These are phyloP conservation scores for Aegilops sharonensis DNA, from an alignment of 176 grass and related monocot genomes.

Conservation along the genomic window DNA sequence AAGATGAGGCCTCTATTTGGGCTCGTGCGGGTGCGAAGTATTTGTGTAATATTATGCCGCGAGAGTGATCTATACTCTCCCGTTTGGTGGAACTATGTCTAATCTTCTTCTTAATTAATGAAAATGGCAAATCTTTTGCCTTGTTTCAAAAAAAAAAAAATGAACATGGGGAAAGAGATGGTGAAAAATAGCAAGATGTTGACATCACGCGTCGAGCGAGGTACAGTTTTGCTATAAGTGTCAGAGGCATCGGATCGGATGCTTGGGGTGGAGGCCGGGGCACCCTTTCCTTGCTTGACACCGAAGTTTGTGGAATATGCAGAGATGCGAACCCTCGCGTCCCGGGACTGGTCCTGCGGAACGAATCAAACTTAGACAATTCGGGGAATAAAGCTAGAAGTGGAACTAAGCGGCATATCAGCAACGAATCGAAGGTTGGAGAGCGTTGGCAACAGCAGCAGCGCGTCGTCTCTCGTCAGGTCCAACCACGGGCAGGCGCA, in stretches of 20 bases:
- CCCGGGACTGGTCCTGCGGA: conserved; percentile 15
- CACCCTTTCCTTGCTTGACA: conserved; percentile 40
- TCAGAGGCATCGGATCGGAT: conserved; percentile 42
- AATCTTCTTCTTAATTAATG: no score
- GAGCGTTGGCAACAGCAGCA: not conserved
- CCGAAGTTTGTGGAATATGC: conserved; percentile 26
- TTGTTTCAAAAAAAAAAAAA: not conserved
- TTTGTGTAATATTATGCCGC: no score
- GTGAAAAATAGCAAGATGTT: not conserved
- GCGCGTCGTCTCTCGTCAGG: not conserved
- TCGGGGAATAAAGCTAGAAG: conserved; percentile 25
- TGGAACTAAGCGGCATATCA: not conserved
- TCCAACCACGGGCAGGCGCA: not conserved
- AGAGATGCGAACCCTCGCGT: conserved; percentile 25
- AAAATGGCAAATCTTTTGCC: no score
- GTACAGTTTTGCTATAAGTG: conserved; percentile 26
- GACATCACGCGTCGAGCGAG: not conserved
- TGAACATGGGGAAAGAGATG: not conserved
- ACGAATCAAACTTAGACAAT: not conserved
- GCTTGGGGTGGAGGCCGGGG: conserved; percentile 35
- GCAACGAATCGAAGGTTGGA: conserved; percentile 6
- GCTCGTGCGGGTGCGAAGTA: no score
- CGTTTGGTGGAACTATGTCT: no score
- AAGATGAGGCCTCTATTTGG: no score
- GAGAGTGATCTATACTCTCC: no score